Percentiles rank a stretch among this genome's conserved stretches.
phyloP scores from a whole-genome alignment of 768 basidiomycete species.

The Phaffia australis region DNA sequence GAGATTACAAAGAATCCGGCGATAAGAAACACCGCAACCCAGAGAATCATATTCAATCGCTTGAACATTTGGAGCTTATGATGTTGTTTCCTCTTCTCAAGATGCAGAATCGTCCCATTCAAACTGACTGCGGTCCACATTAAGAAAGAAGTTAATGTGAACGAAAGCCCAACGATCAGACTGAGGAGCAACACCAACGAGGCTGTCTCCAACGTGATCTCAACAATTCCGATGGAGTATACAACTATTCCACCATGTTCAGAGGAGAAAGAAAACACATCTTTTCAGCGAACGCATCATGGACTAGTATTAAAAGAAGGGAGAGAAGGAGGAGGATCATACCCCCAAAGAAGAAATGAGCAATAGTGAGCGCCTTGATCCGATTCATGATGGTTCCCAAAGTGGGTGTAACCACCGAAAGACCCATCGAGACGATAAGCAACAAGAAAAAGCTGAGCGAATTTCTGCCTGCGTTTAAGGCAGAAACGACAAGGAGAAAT shows the following conservation, averaged over 20 bases:
- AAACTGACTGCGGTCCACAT: constrained; percentile 76
- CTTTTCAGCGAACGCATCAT: not conserved
- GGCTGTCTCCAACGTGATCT: constrained; percentile 68
- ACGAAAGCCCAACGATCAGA: constrained; percentile 86
- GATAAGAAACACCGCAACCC: constrained; percentile 64
- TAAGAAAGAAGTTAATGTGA: constrained; percentile 90
- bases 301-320: constrained; percentile 1
- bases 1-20: constrained; percentile 86
- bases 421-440: constrained; percentile 78
- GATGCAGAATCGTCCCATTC: constrained; percentile 74
- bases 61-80: constrained; percentile 30
- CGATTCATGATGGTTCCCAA: constrained; percentile 73
- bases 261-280: not conserved
- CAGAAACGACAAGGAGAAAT: constrained; percentile 94
- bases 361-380: constrained; percentile 66
- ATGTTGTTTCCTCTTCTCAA: constrained; percentile 58
- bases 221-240: constrained; percentile 89
- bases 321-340: not conserved
- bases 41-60: constrained; percentile 65
- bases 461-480: constrained; percentile 87
- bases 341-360: constrained; percentile 39
- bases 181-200: constrained; percentile 62
- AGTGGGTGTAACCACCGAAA: constrained; percentile 82
- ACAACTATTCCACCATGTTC: constrained; percentile 43
- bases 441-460: constrained; percentile 89